phyloP scores from a whole-genome alignment of 176 grass and related monocot species.

The Triticum monococcum region DNA sequence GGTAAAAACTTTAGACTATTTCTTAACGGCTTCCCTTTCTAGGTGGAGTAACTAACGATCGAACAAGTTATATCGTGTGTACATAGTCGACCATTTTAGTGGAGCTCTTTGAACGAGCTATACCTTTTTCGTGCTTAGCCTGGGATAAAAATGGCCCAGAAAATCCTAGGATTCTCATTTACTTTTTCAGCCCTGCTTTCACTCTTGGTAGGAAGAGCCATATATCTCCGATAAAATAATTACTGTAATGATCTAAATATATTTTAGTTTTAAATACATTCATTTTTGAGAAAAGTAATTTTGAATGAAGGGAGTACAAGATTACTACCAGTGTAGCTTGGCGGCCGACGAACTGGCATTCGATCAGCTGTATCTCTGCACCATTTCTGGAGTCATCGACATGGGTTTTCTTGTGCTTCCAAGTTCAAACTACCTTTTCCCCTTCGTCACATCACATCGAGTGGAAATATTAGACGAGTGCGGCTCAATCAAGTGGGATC shows the following conservation, averaged over 20 bases:
- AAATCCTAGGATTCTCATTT: too few relatives aligned
- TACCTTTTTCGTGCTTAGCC: neutral
- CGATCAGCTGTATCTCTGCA: neutral
- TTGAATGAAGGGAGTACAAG: too few relatives aligned
- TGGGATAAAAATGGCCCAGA: too few relatives aligned
- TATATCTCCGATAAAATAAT: neutral
- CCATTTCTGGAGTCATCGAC: neutral
- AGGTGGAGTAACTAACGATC: neutral
- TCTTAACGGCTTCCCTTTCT: neutral
- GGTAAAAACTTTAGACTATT: neutral
- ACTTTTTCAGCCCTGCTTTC: too few relatives aligned
- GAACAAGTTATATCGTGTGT: neutral
- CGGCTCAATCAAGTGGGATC: too few relatives aligned
- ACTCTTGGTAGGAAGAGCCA: too few relatives aligned
- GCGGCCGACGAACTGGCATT: too few relatives aligned
- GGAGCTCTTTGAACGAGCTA: conserved; percentile 26
- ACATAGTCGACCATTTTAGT: neutral
- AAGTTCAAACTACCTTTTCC: conserved; percentile 12
- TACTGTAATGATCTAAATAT: neutral
- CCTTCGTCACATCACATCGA: neutral
- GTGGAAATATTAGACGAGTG: neutral
- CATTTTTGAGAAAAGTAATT: too few relatives aligned
- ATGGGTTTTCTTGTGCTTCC: neutral
- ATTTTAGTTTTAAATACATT: too few relatives aligned
- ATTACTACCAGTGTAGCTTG: too few relatives aligned